Evolutionary conservation across 2,329 filamentous ascomycete genomes (phyloP).

Genomic region (Aspergillus ustus): DNA sequence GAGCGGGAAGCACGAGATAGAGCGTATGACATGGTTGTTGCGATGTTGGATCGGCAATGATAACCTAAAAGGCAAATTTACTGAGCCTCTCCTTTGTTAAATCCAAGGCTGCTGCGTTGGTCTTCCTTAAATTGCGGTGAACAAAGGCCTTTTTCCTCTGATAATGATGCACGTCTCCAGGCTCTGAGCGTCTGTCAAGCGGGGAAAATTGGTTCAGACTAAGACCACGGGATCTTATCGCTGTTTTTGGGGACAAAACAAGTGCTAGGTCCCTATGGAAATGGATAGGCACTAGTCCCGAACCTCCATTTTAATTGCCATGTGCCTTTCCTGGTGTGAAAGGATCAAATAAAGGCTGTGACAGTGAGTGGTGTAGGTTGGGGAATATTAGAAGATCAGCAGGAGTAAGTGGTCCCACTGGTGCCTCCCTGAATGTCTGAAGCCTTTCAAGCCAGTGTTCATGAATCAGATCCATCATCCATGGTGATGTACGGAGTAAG

Average conservation of each 20-base stretch:
- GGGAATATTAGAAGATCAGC: neutral
- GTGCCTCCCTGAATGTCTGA: conserved; percentile 11
- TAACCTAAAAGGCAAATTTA: neutral
- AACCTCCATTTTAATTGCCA: neutral
- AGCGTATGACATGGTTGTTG: conserved; percentile 40
- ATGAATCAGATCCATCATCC: conserved; percentile 21
- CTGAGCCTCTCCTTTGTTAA: neutral
- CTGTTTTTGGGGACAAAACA: neutral
- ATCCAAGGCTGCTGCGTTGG: neutral
- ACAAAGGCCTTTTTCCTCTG: neutral
- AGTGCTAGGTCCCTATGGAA: neutral
- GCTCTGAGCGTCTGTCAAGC: neutral
- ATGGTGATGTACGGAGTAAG: conserved; percentile 20
- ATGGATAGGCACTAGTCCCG: too few relatives aligned
- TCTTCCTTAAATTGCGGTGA: conserved; percentile 3
- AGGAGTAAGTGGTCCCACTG: neutral
- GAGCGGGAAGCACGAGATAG: conserved; percentile 37
- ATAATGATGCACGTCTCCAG: neutral
- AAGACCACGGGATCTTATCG: conserved; percentile 1
- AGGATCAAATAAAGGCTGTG: neutral
- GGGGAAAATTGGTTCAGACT: neutral
- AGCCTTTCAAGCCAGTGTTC: conserved; percentile 24
- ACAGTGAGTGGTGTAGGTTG: neutral
- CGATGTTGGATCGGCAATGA: conserved; percentile 30
- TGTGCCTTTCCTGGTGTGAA: neutral